phyloP scores from a whole-genome alignment of 352 stramenopile genomes.

The Aphanomyces invadans region DNA sequence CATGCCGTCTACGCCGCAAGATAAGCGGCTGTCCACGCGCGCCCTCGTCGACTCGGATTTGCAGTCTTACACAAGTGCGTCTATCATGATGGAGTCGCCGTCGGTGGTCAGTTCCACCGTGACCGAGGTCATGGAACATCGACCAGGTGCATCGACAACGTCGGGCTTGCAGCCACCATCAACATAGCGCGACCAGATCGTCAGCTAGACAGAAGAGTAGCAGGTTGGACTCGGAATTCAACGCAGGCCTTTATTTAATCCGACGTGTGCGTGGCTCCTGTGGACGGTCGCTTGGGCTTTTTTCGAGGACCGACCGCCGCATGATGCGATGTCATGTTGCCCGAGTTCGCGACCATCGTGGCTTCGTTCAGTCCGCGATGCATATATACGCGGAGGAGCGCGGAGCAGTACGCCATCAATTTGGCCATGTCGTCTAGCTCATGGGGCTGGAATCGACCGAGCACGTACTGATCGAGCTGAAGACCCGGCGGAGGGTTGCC shows the following conservation, averaged over 20 bases:
- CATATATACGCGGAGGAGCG: constrained; percentile 71
- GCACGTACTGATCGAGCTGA: constrained; percentile 76
- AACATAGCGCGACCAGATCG: no score
- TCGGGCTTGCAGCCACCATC: background rate
- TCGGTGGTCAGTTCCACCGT: constrained; percentile 7
- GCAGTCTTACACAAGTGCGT: background rate
- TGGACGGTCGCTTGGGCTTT: background rate
- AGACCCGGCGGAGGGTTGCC: constrained; percentile 63
- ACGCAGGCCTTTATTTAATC: background rate
- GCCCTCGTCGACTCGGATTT: background rate
- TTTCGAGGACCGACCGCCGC: background rate
- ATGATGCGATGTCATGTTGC: constrained; percentile 44
- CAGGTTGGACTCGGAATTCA: no score
- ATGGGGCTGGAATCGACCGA: constrained; percentile 64
- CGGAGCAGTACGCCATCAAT: constrained; percentile 58
- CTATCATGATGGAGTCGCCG: background rate
- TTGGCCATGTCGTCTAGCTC: constrained; percentile 64
- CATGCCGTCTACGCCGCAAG: background rate
- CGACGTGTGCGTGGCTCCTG: no score
- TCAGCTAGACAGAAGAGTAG: no score
- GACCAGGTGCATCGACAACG: background rate
- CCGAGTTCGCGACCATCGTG: constrained; percentile 68
- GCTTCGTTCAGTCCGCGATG: constrained; percentile 68
- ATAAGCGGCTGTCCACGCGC: background rate
- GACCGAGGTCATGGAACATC: background rate